Evolutionary conservation across 148 eudicot genomes (phyloP), one percentile per base, ranked within the genome.

Genomic region (Vaccinium vitisidaea): DNA sequence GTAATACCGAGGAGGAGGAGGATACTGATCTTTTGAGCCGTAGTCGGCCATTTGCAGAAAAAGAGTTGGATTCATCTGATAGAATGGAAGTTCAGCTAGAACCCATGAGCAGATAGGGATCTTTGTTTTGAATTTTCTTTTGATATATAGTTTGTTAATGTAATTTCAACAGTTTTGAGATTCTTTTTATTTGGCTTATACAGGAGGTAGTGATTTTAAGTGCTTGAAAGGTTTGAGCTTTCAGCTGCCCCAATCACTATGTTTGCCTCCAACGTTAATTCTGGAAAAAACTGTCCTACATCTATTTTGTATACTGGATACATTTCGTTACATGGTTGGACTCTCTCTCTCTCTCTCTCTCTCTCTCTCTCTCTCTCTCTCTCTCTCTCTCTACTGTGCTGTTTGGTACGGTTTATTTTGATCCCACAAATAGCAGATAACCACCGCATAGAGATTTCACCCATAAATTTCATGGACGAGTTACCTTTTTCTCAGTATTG

Each of bases 61-160:
- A 94, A 88, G 94, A 92, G 81, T 84, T 92, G 30, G 86, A 65
- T 79, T 59, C 85, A 50, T 87, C 95, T 43, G 92, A 86, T 14
- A 87, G 93, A 87, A 92, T 90, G 97, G 99, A 94, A 91, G 88
- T 96, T 88, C 99, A 96, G 83, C 85, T 96, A 82, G 98, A 93
- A 90, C 95, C 98, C 58, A 61, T 96, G 83, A 84, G 87, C 82
- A 89, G 93, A 90, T 85, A 83, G 85, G 70, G 32, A 56, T 49
- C 76, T 4, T 73, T 32, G 21, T 83, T 52, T 30, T 21, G 4
- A 14, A 0, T 70, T 65, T 19, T 30, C 1, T 39, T 80, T 69
- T 69, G 36, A 39, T 53, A 71, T 6, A 81, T 46, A 63, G 46
- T 85, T 23, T 59, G 49, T 48, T 53, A 43, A 25, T 80, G 71